Evolutionary conservation across 2,329 filamentous ascomycete genomes (phyloP).

Genomic region (Venturia asperata): DNA sequence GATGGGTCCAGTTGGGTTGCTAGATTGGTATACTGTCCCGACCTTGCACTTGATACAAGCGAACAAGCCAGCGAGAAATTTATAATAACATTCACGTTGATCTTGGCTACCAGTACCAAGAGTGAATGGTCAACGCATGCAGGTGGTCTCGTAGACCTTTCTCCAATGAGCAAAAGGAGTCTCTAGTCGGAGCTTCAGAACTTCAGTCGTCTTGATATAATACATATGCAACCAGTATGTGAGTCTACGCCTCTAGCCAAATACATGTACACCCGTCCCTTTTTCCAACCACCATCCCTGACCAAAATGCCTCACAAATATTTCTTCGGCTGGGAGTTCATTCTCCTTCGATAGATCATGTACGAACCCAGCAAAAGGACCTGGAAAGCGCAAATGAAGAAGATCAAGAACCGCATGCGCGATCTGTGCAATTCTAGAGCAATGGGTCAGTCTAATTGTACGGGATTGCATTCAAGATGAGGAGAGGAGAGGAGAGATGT

Average conservation of each 20-base stretch:
- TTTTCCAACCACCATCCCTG: too few species aligned
- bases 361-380: constrained; percentile 62
- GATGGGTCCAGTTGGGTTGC: not conserved
- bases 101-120: too few species aligned
- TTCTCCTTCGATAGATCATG: constrained; percentile 71
- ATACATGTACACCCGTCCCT: too few species aligned
- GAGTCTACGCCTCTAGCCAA: not conserved
- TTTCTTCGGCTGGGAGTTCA: constrained; percentile 77
- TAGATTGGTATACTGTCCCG: not conserved
- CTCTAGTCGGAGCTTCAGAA: too few species aligned
- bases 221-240: not conserved
- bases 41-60: not conserved
- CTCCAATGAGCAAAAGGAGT: too few species aligned
- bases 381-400: constrained; percentile 69
- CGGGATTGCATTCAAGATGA: not conserved
- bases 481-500: not conserved
- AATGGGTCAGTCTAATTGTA: not conserved
- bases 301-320: constrained; percentile 52
- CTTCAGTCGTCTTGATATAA: not conserved
- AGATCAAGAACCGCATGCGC: constrained; percentile 56
- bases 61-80: too few species aligned
- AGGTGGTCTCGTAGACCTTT: too few species aligned
- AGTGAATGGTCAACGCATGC: too few species aligned
- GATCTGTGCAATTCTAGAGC: constrained; percentile 27
- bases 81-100: too few species aligned